Conservation (phyloP, 139 green algal genomes). For the Coelastrella sp. region DNA sequence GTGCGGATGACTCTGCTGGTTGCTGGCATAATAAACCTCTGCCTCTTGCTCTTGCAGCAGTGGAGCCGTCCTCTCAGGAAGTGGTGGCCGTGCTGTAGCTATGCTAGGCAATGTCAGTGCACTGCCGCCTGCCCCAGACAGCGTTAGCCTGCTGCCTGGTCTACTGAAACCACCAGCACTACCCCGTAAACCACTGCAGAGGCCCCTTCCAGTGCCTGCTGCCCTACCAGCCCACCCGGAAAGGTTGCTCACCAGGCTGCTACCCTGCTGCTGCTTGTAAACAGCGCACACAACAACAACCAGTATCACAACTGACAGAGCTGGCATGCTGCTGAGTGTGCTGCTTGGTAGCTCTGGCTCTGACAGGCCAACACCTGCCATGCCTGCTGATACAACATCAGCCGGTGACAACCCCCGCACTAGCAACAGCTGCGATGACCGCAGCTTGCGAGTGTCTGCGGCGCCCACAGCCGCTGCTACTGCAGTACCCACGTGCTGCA, state of each 20-base stretch:
- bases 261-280: constrained; percentile 34
- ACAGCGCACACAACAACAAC: neutral
- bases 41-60: neutral
- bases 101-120: neutral
- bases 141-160: neutral
- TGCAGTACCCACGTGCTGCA: neutral
- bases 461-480: neutral
- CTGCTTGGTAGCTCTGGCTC: constrained; percentile 35
- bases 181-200: neutral
- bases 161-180: neutral
- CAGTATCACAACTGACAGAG: constrained; percentile 28
- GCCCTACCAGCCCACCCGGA: constrained; percentile 20
- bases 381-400: neutral
- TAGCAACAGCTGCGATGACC: constrained; percentile 15
- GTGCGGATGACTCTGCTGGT: constrained; percentile 6
- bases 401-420: neutral
- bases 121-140: neutral
- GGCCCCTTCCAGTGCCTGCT: constrained; percentile 1
- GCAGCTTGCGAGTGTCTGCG: constrained; percentile 34
- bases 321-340: constrained; percentile 21
- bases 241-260: neutral
- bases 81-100: neutral
- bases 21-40: constrained; percentile 38
- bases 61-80: neutral
- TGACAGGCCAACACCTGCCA: neutral